Conservation (phyloP, 768 basidiomycete genomes). For the Kockovaella imperatae region DNA sequence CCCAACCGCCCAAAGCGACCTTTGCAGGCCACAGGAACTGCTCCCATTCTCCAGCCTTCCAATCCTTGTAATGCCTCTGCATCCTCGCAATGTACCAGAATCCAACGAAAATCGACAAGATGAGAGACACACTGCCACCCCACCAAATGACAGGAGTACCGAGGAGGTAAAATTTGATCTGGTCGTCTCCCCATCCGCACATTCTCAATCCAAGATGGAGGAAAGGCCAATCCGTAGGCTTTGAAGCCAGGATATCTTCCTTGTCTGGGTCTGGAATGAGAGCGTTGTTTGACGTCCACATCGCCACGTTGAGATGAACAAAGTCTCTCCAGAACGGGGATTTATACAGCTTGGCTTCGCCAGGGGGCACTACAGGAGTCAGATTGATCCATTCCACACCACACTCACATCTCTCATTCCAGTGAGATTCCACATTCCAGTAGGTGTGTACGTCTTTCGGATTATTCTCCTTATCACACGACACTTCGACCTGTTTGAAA, state of each 20-base stretch:
- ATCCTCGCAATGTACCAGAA: constrained; percentile 65
- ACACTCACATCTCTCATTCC: constrained; percentile 82
- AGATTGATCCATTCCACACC: background rate
- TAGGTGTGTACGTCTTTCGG: constrained; percentile 74
- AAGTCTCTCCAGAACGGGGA: constrained; percentile 95
- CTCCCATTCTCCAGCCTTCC: constrained; percentile 86
- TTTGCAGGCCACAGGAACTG: constrained; percentile 89
- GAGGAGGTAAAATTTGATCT: constrained; percentile 85
- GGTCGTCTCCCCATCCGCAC: constrained; percentile 88
- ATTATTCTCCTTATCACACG: constrained; percentile 81
- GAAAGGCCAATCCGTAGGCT: constrained; percentile 89
- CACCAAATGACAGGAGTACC: constrained; percentile 93
- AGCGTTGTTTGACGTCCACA: constrained; percentile 99
- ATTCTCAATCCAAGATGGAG: constrained; percentile 82
- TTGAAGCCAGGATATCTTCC: constrained; percentile 91
- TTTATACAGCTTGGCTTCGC: constrained; percentile 70
- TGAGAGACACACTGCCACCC: constrained; percentile 63
- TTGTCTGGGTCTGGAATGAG: constrained; percentile 96
- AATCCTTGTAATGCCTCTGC: constrained; percentile 85
- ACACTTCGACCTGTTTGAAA: constrained; percentile 96
- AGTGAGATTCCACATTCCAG: constrained; percentile 98
- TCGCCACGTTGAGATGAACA: constrained; percentile 97
- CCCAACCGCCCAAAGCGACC: constrained; percentile 85
- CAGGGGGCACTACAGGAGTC: constrained; percentile 62
- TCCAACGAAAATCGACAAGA: constrained; percentile 45